phyloP scores from a whole-genome alignment of 2,329 filamentous ascomycete genomes.

The Fusarium vanettenii region DNA sequence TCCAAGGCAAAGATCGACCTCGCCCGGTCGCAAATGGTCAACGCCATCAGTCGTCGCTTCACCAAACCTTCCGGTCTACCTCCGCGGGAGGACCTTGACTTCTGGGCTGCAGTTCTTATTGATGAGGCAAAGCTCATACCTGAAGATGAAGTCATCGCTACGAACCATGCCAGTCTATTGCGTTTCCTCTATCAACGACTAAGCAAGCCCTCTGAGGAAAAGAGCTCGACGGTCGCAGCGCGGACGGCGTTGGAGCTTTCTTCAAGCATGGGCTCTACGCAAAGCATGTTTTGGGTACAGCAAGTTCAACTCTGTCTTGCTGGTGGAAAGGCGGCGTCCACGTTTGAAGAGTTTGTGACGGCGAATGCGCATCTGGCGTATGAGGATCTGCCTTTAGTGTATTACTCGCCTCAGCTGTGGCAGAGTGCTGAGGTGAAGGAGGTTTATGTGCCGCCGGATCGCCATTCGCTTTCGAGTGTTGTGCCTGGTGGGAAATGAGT shows the following conservation, averaged over 20 bases:
- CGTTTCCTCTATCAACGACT: slow-evolving; percentile 15
- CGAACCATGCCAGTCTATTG: slow-evolving; percentile 35
- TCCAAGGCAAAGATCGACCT: slow-evolving; percentile 25
- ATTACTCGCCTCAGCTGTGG: slow-evolving; percentile 46
- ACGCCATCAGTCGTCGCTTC: slow-evolving; percentile 17
- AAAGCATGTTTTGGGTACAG: slow-evolving; percentile 46
- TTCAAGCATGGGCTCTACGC: slow-evolving; percentile 29
- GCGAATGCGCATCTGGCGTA: slow-evolving; percentile 37
- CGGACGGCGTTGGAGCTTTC: slow-evolving; percentile 32
- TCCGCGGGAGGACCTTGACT: slow-evolving; percentile 32
- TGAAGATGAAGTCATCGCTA: slow-evolving; percentile 21
- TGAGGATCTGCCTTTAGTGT: slow-evolving; percentile 42
- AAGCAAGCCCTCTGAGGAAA: not conserved
- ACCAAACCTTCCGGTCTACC: slow-evolving; percentile 8
- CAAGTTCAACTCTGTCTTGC: slow-evolving; percentile 35
- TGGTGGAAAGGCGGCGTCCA: not conserved
- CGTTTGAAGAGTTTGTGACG: slow-evolving; percentile 38
- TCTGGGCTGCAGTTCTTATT: slow-evolving; percentile 30
- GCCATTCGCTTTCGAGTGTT: slow-evolving; percentile 32
- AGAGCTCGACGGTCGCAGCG: slow-evolving; percentile 13
- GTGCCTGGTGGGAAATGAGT: not conserved
- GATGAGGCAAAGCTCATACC: slow-evolving; percentile 35
- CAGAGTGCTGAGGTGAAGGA: slow-evolving; percentile 40
- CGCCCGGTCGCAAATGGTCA: slow-evolving; percentile 34
- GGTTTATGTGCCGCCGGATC: slow-evolving; percentile 40